Conservation (phyloP, 192 early-diverging fungal genomes). For the Backusella morwellensis region DNA sequence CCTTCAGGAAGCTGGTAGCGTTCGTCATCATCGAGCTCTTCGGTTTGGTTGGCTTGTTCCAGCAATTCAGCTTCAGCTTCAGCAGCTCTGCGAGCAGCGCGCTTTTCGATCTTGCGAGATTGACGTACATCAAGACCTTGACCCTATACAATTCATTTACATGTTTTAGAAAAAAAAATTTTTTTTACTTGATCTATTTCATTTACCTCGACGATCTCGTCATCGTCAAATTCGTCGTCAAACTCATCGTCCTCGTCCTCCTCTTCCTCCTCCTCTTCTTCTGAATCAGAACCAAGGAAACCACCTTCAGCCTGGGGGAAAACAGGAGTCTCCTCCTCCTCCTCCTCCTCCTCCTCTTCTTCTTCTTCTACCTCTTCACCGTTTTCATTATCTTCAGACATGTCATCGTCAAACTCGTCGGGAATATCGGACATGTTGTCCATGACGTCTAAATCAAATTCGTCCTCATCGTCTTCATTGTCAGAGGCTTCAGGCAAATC, state of each 20-base stretch:
- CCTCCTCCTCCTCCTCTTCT: conserved; percentile 49
- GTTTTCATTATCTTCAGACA: conserved; percentile 24
- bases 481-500: conserved; percentile 40
- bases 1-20: conserved; percentile 67
- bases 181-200: background rate
- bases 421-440: conserved; percentile 32
- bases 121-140: conserved; percentile 46
- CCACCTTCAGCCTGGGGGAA: conserved; percentile 24
- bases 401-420: conserved; percentile 23
- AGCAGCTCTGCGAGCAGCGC: conserved; percentile 58
- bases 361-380: conserved; percentile 38
- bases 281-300: conserved; percentile 28
- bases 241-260: conserved; percentile 31
- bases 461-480: conserved; percentile 14
- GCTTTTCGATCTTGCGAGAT: conserved; percentile 65
- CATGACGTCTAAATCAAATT: conserved; percentile 37
- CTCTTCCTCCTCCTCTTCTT: conserved; percentile 29
- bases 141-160: conserved; percentile 27
- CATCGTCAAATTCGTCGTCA: conserved; percentile 33
- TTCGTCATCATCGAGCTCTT: conserved; percentile 69
- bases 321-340: conserved; percentile 40
- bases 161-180: background rate
- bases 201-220: conserved; percentile 31
- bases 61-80: conserved; percentile 70
- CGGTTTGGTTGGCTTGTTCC: conserved; percentile 70